These are phyloP conservation scores for Onygena corvina DNA, from an alignment of 2,329 filamentous ascomycete species.

Conservation along the genomic window DNA sequence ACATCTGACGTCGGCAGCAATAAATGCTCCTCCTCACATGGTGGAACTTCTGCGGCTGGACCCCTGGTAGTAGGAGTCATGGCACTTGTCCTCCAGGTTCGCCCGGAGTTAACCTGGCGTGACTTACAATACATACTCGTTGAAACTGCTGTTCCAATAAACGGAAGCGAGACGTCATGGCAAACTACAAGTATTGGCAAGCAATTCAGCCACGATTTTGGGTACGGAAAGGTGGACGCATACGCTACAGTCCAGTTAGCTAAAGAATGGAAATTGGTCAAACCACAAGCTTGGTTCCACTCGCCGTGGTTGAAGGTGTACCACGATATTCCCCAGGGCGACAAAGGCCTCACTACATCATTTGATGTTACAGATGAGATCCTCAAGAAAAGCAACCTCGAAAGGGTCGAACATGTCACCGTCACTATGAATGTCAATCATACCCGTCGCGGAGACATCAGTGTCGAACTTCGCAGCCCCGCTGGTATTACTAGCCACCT, in stretches of 20 bases:
- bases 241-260: conserved; percentile 74
- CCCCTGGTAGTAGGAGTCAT: conserved; percentile 87
- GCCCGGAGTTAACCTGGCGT: conserved; percentile 82
- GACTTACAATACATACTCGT: conserved; percentile 88
- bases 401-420: conserved; percentile 83
- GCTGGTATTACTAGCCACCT: conserved; percentile 71
- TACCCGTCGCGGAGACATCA: conserved; percentile 74
- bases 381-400: conserved; percentile 70
- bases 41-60: conserved; percentile 89
- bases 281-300: conserved; percentile 89
- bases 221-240: conserved; percentile 89
- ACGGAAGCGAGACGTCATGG: conserved; percentile 64
- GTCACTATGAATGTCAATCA: conserved; percentile 96
- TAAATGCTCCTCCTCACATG: conserved; percentile 68
- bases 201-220: conserved; percentile 86
- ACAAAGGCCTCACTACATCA: conserved; percentile 62
- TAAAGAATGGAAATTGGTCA: conserved; percentile 74
- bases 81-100: conserved; percentile 70
- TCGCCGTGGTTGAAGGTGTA: conserved; percentile 91
- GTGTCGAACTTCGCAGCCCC: conserved; percentile 81
- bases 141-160: conserved; percentile 69
- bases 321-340: conserved; percentile 71
- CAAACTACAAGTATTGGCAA: conserved; percentile 68
- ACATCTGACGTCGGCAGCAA: conserved; percentile 87
- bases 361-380: conserved; percentile 74